A percentile compares a stretch with the other conserved stretches of the same genome.
phyloP scores from a whole-genome alignment of 2,329 filamentous ascomycete genomes.

The Piedraia hortae region DNA sequence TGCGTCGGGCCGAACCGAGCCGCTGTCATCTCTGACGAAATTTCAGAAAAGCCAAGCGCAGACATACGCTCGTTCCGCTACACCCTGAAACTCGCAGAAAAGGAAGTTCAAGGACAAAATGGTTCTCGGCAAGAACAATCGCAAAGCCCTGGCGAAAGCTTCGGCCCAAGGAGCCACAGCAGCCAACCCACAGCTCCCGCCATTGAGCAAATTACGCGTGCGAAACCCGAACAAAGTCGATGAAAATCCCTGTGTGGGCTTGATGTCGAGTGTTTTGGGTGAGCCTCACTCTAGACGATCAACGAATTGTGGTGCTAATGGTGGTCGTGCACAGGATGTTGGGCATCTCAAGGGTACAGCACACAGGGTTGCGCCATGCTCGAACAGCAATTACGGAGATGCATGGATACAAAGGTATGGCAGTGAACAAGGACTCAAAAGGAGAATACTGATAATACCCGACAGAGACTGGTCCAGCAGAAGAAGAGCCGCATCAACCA shows the following conservation, averaged over 20 bases:
- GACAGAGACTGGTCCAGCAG: slow-evolving; percentile 25
- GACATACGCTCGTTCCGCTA: no score
- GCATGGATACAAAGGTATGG: slow-evolving; percentile 58
- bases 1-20: no score
- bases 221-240: slow-evolving; percentile 34
- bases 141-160: slow-evolving; percentile 8
- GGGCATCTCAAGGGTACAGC: slow-evolving; percentile 51
- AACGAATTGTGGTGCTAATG: slow-evolving; percentile 1
- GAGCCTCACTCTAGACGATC: slow-evolving; percentile 5
- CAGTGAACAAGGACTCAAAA: slow-evolving; percentile 2
- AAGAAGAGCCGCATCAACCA: slow-evolving; percentile 73
- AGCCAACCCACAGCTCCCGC: slow-evolving; percentile 23
- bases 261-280: slow-evolving; percentile 42
- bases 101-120: no score
- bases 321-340: slow-evolving; percentile 32
- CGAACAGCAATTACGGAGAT: slow-evolving; percentile 32
- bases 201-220: slow-evolving; percentile 34
- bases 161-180: slow-evolving; percentile 3
- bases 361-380: slow-evolving; percentile 30
- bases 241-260: slow-evolving; percentile 33
- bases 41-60: no score
- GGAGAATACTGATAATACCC: background rate
- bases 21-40: no score
- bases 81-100: no score
- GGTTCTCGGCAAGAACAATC: slow-evolving; percentile 12